Evolutionary conservation across 768 basidiomycete genomes (phyloP), one percentile per base, ranked within the genome.

Genomic region (Pleurotus giganteus): DNA sequence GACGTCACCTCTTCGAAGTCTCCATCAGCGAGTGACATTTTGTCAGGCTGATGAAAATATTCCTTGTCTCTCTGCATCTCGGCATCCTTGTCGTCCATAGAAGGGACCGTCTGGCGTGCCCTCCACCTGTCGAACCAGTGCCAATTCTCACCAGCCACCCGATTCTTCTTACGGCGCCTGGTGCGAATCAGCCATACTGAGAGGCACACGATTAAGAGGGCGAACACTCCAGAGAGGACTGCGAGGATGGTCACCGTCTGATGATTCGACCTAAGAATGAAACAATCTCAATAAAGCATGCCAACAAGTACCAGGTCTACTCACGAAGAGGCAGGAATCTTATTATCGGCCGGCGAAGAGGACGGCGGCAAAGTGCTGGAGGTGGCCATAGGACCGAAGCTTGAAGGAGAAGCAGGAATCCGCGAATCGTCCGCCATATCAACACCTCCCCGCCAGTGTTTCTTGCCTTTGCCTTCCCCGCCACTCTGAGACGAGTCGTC

Each of bases 61-160:
- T 29, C 45, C 23, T 24, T 13, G n/a, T 15, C n/a, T n/a, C 26
- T 15, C 15, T 13, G 21, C n/a, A 21, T 23, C 13, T 23, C 43
- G 43, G 29, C 28, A 15, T 47, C 32, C n/a, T 11, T 41, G 32
- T 12, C 27, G 15, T 27, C 31, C 27, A 32, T 37, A 51, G 49
- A 51, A 12, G 27, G 19, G 31, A 29, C 37, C 29, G n/a, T 24
- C 12, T 34, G 21, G 11, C 32, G 31, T 17, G 21, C 34, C n/a
- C 23, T 51, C 49, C 49, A 51, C 19, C 24, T 36, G 23, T 51
- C 49, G 8, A 51, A 51, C 49, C 49, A 51, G 21, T 21, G 17
- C 49, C 49, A 51, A 26, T 37, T 51, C n/a, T 36, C 15, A 4
- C n/a, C 34, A 21, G 43, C 8, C 43, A 24, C 19, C 24, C 23